Base-by-base conservation (phyloP, 208 protist genomes). In the Naegleria gruberi region DNA sequence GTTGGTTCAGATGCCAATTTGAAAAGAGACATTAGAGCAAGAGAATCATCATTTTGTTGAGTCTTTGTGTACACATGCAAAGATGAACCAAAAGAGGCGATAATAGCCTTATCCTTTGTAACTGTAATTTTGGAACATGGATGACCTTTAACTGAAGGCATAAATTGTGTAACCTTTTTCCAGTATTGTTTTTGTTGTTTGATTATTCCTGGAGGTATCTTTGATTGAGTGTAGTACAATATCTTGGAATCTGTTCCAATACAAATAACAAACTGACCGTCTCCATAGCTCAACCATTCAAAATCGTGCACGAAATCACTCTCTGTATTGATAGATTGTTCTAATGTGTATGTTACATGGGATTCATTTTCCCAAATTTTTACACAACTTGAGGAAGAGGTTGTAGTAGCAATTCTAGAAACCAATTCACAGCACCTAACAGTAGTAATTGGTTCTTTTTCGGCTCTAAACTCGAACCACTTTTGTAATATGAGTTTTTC, bases 301-400 rank as follows among this genome's bases (percentile, higher is more conserved):
- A 87, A 55, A 41, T 41, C 2, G 2, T 5, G 15, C 46, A 86
- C 43, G 12, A 15, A 4, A 4, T 86, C 82, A 8, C 1, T 40
- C 26, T 74, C 55, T 30, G 26, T 74, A n/a, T 74, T 17, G n/a
- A 87, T 87, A 57, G 45, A 17, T 87, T 87, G 83, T 57, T 87
- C 83, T 23, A 87, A 23, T 23, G 83, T 43, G 37, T 42, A 87
- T 0, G 0, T 19, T 87, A 19, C 6, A 41, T 55, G 30, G 0
- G 30, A 37, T 87, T 87, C 83, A 15, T 1, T 41, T 41, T 87
- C 83, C 12, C 26, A 87, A 19, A 87, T 87, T 23, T 65, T 0
- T 7, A 87, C 83, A 65, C 34, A 15, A 6, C 57, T 65, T 37
- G 15, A 37, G 15, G 19, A 7, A 26, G 23, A 6, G 30, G 41